phyloP scores from a whole-genome alignment of 768 basidiomycete genomes.

The Phanerochaete sordida region DNA sequence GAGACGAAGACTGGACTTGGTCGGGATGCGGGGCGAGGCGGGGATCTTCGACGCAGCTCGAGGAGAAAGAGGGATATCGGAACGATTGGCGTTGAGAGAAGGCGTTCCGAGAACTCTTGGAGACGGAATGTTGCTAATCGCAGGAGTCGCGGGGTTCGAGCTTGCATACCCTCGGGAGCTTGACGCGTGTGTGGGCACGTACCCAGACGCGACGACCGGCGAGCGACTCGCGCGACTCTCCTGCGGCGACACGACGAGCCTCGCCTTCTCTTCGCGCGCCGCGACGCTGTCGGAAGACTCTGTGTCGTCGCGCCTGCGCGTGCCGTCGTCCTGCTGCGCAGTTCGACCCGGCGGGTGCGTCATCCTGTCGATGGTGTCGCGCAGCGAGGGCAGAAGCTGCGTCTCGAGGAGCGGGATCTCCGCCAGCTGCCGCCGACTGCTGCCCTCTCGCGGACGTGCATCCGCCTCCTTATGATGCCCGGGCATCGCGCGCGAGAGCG shows the following conservation, averaged over 20 bases:
- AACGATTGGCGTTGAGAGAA: neutral
- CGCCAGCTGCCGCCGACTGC: slow-evolving; percentile 37
- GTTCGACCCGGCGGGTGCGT: slow-evolving; percentile 32
- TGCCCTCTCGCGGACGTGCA: slow-evolving; percentile 14
- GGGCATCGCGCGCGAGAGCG: slow-evolving; percentile 6
- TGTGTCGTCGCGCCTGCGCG: neutral
- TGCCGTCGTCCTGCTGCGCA: neutral
- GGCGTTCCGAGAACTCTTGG: neutral
- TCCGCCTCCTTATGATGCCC: slow-evolving; percentile 9
- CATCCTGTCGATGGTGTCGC: slow-evolving; percentile 74
- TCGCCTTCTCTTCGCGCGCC: neutral
- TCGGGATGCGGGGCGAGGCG: neutral
- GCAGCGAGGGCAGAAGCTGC: slow-evolving; percentile 63
- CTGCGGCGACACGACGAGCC: neutral
- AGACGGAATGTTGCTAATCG: neutral
- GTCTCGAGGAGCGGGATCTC: slow-evolving; percentile 61
- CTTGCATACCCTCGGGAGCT: neutral
- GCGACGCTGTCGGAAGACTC: neutral
- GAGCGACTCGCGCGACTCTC: neutral
- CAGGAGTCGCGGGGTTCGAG: neutral
- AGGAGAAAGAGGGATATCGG: neutral
- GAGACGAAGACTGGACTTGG: slow-evolving; percentile 7
- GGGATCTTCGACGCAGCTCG: neutral
- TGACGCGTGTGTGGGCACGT: neutral
- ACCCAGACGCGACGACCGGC: neutral